These are phyloP conservation scores for Abortiporus biennis DNA, from an alignment of 1,284 basidiomycete genomes.

Conservation along the genomic window DNA sequence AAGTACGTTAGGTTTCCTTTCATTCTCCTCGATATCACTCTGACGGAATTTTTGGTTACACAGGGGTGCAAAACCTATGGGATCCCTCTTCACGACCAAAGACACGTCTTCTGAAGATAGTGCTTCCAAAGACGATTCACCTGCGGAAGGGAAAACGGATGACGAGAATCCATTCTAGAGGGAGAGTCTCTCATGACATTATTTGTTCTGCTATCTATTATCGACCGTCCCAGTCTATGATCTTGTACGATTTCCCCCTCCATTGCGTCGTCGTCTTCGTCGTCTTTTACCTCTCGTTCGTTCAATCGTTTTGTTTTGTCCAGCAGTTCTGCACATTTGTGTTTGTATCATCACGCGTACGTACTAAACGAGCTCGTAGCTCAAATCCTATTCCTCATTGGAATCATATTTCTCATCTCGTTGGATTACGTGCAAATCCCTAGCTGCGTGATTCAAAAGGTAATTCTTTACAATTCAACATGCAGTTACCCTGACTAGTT, in stretches of 20 bases:
- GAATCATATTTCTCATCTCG: no score
- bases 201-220: slow-evolving; percentile 6
- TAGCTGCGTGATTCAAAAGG: no score
- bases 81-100: slow-evolving; percentile 47
- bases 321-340: slow-evolving; percentile 1
- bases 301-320: slow-evolving; percentile 6
- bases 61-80: slow-evolving; percentile 54
- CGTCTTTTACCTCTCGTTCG: neutral
- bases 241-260: slow-evolving; percentile 1
- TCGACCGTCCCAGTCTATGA: slow-evolving; percentile 3
- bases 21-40: neutral
- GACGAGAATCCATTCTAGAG: slow-evolving; percentile 27
- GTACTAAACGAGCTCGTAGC: no score
- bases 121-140: slow-evolving; percentile 28
- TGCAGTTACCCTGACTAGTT: no score
- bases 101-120: slow-evolving; percentile 25
- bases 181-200: slow-evolving; percentile 4
- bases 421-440: no score
- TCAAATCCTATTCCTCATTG: no score
- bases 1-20: slow-evolving; percentile 50
- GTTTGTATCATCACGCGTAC: slow-evolving; percentile 4
- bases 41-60: neutral
- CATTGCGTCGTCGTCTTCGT: neutral
- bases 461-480: no score
- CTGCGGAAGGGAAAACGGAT: slow-evolving; percentile 15